Percentiles rank a stretch among this genome's conserved stretches.
These are phyloP conservation scores for Metschnikowia peoriensis DNA, from an alignment of 805 yeast species.

Conservation along the genomic window DNA sequence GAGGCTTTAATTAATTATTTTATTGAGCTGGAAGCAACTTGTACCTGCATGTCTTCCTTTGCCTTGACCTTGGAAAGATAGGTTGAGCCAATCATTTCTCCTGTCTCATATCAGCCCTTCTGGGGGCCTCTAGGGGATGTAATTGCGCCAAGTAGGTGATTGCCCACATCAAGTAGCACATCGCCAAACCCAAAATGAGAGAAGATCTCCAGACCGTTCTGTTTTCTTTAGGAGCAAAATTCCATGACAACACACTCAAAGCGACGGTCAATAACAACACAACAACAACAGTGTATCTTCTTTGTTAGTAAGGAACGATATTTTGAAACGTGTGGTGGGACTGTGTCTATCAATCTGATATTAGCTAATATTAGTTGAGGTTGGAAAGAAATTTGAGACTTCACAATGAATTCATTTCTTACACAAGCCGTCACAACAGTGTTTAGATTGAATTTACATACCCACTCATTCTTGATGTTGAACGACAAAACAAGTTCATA, in stretches of 20 bases:
- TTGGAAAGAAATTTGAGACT: too few relatives aligned
- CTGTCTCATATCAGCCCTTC: slow-evolving; percentile 86
- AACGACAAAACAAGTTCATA: not conserved
- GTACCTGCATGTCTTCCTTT: slow-evolving; percentile 9
- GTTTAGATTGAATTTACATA: slow-evolving; percentile 9
- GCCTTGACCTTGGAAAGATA: too few relatives aligned
- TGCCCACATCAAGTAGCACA: slow-evolving; percentile 91
- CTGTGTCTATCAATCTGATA: too few relatives aligned
- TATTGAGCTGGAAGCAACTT: slow-evolving; percentile 2
- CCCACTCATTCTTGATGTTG: slow-evolving; percentile 18
- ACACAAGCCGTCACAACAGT: too few relatives aligned
- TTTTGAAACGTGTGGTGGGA: too few relatives aligned
- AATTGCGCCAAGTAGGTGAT: slow-evolving; percentile 83
- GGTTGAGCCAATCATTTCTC: slow-evolving; percentile 36
- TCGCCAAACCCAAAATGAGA: slow-evolving; percentile 60
- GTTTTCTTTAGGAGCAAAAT: slow-evolving; percentile 79
- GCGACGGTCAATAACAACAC: slow-evolving; percentile 59
- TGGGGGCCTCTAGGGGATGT: slow-evolving; percentile 89
- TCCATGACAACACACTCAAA: slow-evolving; percentile 72
- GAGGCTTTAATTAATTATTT: not conserved
- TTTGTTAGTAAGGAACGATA: slow-evolving; percentile 2
- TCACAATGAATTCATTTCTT: too few relatives aligned
- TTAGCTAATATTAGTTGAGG: too few relatives aligned
- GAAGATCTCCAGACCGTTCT: slow-evolving; percentile 46
- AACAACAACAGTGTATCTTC: slow-evolving; percentile 67